A percentile compares a stretch with the other conserved stretches of the same genome.
These are phyloP conservation scores for Diophrys sp. DNA, from an alignment of 73 alveolate species.

Conservation along the genomic window DNA sequence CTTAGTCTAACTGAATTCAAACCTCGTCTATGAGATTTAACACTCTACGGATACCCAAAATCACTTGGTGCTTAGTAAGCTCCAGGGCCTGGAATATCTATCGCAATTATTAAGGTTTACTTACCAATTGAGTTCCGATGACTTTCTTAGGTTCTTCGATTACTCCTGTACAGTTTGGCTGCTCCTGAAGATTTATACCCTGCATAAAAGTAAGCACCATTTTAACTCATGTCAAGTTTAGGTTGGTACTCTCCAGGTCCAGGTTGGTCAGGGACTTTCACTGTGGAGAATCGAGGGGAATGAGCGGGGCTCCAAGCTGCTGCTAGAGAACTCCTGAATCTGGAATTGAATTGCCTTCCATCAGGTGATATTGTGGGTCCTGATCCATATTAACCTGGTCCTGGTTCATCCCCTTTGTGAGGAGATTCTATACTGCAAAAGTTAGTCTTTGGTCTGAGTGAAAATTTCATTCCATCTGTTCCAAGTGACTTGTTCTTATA, in stretches of 20 bases:
- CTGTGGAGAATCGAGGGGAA: neutral
- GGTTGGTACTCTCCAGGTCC: neutral
- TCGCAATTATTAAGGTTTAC: neutral
- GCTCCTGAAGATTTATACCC: neutral
- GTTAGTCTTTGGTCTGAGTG: slow-evolving; percentile 5
- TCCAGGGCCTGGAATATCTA: neutral
- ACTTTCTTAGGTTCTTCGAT: neutral
- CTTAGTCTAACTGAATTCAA: slow-evolving; percentile 57
- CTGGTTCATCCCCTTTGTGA: neutral
- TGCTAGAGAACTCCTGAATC: neutral
- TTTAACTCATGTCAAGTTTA: neutral
- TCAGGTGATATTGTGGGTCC: neutral
- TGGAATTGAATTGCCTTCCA: neutral
- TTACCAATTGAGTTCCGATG: neutral
- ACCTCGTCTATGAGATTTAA: slow-evolving; percentile 52
- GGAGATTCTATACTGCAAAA: neutral
- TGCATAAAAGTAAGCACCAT: neutral
- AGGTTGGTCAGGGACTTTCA: neutral
- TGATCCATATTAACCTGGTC: neutral
- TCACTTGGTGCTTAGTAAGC: neutral
- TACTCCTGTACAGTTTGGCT: neutral
- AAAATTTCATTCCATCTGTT: slow-evolving; percentile 1
- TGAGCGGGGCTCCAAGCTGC: neutral
- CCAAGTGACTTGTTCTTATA: neutral
- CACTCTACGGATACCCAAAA: slow-evolving; percentile 3